phyloP scores from a whole-genome alignment of 208 protist species.

The Porcisia deanei region DNA sequence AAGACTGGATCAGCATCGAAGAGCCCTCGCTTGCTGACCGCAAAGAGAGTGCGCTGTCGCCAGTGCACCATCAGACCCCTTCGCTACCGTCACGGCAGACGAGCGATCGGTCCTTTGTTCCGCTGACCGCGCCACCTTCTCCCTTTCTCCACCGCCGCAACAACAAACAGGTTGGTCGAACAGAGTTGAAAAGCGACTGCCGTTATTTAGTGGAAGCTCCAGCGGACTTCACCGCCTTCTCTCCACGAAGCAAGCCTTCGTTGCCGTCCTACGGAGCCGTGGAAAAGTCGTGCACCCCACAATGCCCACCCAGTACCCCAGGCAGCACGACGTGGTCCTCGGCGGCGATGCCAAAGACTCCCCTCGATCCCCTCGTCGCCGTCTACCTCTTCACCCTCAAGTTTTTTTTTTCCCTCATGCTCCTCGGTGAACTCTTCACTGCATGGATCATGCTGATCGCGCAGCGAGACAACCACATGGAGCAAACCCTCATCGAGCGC shows the following conservation, averaged over 20 bases:
- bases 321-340: not conserved
- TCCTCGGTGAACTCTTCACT: slow-evolving; percentile 60
- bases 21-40: slow-evolving; percentile 56
- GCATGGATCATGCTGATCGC: slow-evolving; percentile 75
- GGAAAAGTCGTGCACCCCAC: slow-evolving; percentile 2
- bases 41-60: slow-evolving; percentile 35
- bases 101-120: slow-evolving; percentile 37
- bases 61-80: slow-evolving; percentile 17
- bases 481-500: slow-evolving; percentile 37
- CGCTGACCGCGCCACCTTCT: slow-evolving; percentile 12
- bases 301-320: not conserved
- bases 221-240: not conserved
- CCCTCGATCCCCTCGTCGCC: slow-evolving; percentile 75
- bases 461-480: slow-evolving; percentile 44
- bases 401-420: slow-evolving; percentile 63
- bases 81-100: slow-evolving; percentile 21
- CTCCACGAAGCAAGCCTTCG: slow-evolving; percentile 7
- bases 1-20: slow-evolving; percentile 69
- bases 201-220: not conserved
- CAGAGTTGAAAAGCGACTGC: not conserved
- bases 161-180: not conserved
- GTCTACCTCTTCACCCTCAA: slow-evolving; percentile 84
- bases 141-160: slow-evolving; percentile 5
- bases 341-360: slow-evolving; percentile 38
- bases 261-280: slow-evolving; percentile 28